A percentile compares a stretch with the other conserved stretches of the same genome.
These are phyloP conservation scores for Antitrichia curtipendula DNA, from an alignment of 225 moss, liverwort and hornwort species.

Conservation along the genomic window DNA sequence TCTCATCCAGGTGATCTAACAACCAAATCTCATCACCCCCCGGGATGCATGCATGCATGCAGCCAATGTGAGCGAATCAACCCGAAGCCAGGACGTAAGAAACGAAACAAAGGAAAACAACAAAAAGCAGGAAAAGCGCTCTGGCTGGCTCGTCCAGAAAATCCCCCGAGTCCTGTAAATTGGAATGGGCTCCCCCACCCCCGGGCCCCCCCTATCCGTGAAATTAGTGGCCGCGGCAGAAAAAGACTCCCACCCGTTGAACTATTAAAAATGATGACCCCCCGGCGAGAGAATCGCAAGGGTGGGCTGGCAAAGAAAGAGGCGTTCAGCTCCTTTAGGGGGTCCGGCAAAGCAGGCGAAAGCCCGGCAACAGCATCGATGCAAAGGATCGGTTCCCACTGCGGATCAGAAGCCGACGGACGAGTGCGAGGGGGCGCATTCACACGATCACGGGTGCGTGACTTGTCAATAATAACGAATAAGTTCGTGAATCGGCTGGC, in stretches of 20 bases:
- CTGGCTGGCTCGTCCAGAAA: background rate
- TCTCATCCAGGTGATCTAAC: background rate
- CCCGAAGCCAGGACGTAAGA: background rate
- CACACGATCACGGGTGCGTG: background rate
- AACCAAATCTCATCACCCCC: background rate
- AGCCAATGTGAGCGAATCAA: background rate
- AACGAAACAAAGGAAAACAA: background rate
- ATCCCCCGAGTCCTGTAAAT: background rate
- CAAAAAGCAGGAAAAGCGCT: background rate
- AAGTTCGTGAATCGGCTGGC: background rate
- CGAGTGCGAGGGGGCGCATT: background rate
- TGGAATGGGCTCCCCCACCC: background rate
- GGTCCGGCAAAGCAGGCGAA: background rate
- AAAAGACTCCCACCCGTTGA: background rate
- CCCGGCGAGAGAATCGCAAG: background rate
- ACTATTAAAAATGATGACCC: background rate
- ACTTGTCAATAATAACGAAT: background rate
- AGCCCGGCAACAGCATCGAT: background rate
- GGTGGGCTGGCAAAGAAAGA: background rate
- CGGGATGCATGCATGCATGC: constrained; percentile 10
- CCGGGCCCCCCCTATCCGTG: background rate
- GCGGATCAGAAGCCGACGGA: background rate
- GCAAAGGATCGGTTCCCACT: background rate
- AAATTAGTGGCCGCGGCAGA: background rate
- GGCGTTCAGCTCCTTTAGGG: background rate